Conservation (phyloP, 164 flowering plant genomes). For the Umbellularia californica region DNA sequence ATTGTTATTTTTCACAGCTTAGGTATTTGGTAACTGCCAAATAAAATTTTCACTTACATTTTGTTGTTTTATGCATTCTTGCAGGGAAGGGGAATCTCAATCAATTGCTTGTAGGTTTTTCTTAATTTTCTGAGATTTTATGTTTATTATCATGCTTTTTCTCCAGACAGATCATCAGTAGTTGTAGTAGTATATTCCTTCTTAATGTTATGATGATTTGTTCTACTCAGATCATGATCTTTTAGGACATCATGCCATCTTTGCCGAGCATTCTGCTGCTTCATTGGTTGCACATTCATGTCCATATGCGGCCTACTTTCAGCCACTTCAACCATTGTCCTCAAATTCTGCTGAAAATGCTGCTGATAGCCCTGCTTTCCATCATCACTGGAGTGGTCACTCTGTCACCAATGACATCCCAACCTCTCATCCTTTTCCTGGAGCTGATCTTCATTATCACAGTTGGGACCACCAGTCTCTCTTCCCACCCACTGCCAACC, state of each 20-base stretch:
- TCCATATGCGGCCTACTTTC: constrained; percentile 70
- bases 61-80: constrained; percentile 16
- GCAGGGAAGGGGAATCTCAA: constrained; percentile 69
- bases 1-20: no score
- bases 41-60: constrained; percentile 11
- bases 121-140: background rate
- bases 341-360: constrained; percentile 55
- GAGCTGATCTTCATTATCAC: constrained; percentile 57
- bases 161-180: background rate
- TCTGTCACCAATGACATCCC: constrained; percentile 50
- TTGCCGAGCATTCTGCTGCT: constrained; percentile 68
- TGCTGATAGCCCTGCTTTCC: constrained; percentile 57
- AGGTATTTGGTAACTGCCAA: no score
- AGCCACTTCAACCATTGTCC: constrained; percentile 72
- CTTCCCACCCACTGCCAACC: constrained; percentile 39
- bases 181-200: background rate
- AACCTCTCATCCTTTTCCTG: constrained; percentile 26
- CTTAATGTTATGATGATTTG: no score
- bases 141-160: background rate
- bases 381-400: constrained; percentile 59
- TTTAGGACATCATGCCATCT: constrained; percentile 64
- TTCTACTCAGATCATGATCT: constrained; percentile 68
- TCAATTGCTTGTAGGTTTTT: constrained; percentile 44
- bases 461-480: constrained; percentile 62
- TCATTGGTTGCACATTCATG: constrained; percentile 74